A percentile compares a stretch with the other conserved stretches of the same genome.
Conservation (phyloP, 306 rosid species). For the Citrullus amarus region DNA sequence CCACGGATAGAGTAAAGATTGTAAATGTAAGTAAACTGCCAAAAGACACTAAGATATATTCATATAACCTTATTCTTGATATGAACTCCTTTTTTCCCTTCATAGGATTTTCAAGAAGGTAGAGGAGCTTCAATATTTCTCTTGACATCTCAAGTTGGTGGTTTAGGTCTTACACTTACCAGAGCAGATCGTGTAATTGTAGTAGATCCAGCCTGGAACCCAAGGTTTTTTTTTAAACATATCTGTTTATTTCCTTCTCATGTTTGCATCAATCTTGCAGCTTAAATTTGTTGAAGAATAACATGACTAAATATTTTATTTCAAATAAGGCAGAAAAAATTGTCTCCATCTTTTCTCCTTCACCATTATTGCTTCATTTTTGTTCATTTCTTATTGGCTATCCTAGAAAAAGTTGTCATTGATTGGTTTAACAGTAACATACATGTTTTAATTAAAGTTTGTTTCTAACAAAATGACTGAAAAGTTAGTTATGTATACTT, state of each 20-base stretch:
- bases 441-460: not conserved
- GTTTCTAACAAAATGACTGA: not conserved
- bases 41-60: not conserved
- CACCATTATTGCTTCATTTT: not conserved
- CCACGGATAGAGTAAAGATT: slow-evolving; percentile 51
- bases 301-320: not conserved
- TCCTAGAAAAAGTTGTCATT: not conserved
- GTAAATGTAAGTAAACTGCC: slow-evolving; percentile 53
- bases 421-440: not conserved
- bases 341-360: not conserved
- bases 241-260: not conserved
- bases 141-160: slow-evolving; percentile 96
- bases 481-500: not conserved
- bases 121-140: slow-evolving; percentile 69
- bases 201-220: slow-evolving; percentile 99
- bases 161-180: slow-evolving; percentile 91
- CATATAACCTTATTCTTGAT: not conserved
- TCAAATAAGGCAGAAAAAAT: not conserved
- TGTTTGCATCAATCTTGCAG: not conserved
- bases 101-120: slow-evolving; percentile 86
- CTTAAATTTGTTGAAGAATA: not conserved
- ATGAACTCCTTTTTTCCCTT: slow-evolving; percentile 1
- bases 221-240: slow-evolving; percentile 37
- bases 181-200: slow-evolving; percentile 97
- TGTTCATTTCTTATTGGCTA: not conserved